Conservation (phyloP, 139 green algal species). For the Coelastrella sp. region DNA sequence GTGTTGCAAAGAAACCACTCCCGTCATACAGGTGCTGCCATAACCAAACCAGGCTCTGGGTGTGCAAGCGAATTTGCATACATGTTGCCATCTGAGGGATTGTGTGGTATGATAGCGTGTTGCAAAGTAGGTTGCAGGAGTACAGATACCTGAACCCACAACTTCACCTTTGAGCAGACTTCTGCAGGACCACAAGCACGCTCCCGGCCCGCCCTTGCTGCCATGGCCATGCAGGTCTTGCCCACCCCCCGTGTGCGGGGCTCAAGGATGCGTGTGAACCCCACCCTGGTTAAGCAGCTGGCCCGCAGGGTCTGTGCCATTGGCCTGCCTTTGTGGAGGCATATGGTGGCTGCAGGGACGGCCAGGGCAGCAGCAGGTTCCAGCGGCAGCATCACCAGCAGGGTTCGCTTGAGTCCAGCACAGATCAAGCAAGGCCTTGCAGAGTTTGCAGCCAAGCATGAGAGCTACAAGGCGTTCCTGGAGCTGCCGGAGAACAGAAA, state of each 20-base stretch:
- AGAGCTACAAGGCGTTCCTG: neutral
- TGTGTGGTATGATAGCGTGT: too few relatives aligned
- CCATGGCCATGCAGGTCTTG: neutral
- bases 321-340: neutral
- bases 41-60: too few relatives aligned
- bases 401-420: neutral
- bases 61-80: too few relatives aligned
- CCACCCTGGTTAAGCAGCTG: neutral
- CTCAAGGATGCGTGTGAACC: neutral
- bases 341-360: neutral
- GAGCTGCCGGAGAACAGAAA: neutral
- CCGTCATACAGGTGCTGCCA: too few relatives aligned
- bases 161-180: too few relatives aligned
- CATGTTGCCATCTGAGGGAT: too few relatives aligned
- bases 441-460: neutral
- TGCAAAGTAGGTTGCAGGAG: too few relatives aligned
- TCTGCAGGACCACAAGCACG: too few relatives aligned
- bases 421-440: slow-evolving; percentile 1
- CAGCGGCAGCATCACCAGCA: slow-evolving; percentile 3
- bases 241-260: neutral
- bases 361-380: neutral
- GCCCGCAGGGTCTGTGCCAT: neutral
- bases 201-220: too few relatives aligned
- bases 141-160: too few relatives aligned
- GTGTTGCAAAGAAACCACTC: too few relatives aligned